Conservation (phyloP, 2,329 filamentous ascomycete genomes). For the Phoma sp. region DNA sequence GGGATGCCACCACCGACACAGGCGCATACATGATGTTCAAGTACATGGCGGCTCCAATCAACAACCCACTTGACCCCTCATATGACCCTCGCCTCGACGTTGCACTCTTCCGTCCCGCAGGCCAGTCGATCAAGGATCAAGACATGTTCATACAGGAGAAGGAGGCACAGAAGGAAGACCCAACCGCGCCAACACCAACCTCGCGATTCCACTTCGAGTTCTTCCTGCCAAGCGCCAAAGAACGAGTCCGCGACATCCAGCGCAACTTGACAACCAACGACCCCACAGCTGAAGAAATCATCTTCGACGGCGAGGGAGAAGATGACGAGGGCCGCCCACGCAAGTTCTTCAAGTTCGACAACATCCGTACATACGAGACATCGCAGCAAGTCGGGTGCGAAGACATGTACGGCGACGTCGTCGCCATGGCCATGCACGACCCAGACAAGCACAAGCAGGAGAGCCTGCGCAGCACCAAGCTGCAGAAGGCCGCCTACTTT, state of each 20-base stretch:
- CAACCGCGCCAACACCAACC: conserved; percentile 58
- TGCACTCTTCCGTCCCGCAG: conserved; percentile 61
- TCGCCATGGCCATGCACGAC: conserved; percentile 66
- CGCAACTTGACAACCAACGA: conserved; percentile 62
- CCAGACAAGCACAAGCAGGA: conserved; percentile 50
- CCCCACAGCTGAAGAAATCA: conserved; percentile 55
- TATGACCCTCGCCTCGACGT: conserved; percentile 67
- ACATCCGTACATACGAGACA: conserved; percentile 67
- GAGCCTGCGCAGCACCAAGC: conserved; percentile 40
- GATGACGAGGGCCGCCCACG: conserved; percentile 53
- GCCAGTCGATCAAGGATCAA: conserved; percentile 59
- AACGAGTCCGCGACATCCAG: conserved; percentile 59
- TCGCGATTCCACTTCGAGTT: conserved; percentile 66
- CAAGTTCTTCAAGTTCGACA: conserved; percentile 64
- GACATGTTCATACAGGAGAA: conserved; percentile 57
- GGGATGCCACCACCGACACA: conserved; percentile 64
- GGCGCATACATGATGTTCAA: conserved; percentile 67
- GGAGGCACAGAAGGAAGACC: conserved; percentile 53
- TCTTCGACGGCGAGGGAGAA: conserved; percentile 40
- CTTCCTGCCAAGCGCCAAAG: conserved; percentile 60
- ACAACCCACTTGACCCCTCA: conserved; percentile 50
- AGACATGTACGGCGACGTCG: conserved; percentile 60
- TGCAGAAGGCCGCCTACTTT: conserved; percentile 65
- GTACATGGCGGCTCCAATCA: conserved; percentile 65
- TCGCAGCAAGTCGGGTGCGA: conserved; percentile 59